phyloP scores from a whole-genome alignment of 176 grass and related monocot genomes.

The Alloteropsis semialata region DNA sequence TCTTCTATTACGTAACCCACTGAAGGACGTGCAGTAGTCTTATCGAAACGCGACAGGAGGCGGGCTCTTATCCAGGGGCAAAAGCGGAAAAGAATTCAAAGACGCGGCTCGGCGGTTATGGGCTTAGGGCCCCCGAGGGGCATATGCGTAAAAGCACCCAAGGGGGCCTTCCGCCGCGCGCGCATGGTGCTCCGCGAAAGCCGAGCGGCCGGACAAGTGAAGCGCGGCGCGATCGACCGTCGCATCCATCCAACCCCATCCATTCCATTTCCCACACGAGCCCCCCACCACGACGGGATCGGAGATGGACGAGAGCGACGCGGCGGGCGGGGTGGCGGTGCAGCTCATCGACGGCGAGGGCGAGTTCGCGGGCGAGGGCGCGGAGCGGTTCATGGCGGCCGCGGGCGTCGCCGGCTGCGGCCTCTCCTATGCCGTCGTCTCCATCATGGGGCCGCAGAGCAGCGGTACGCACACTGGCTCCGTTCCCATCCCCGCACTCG shows the following conservation, averaged over 20 bases:
- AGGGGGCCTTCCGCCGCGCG: not conserved
- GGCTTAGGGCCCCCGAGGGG: not conserved
- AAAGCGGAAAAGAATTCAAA: not conserved
- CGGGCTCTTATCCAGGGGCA: not conserved
- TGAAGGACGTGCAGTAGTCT: too few species aligned
- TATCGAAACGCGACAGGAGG: not conserved
- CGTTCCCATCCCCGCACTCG: not conserved
- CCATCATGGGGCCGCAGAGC: slow-evolving; percentile 70
- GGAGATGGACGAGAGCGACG: slow-evolving; percentile 28
- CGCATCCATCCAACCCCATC: not conserved
- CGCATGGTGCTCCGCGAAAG: slow-evolving; percentile 42
- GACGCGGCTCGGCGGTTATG: not conserved
- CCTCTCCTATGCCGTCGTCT: slow-evolving; percentile 69
- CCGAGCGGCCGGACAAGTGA: slow-evolving; percentile 38
- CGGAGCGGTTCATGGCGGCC: slow-evolving; percentile 54
- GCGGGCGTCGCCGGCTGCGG: slow-evolving; percentile 44
- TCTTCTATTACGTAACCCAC: too few species aligned
- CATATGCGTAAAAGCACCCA: slow-evolving; percentile 17
- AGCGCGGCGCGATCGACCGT: slow-evolving; percentile 2
- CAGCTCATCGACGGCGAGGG: slow-evolving; percentile 67
- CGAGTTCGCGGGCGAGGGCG: slow-evolving; percentile 39
- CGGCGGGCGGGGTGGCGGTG: slow-evolving; percentile 24
- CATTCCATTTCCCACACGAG: not conserved
- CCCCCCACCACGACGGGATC: not conserved
- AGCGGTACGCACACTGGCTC: slow-evolving; percentile 37